Evolutionary conservation across 306 rosid genomes (phyloP).

Genomic region (Cicer judaicum): DNA sequence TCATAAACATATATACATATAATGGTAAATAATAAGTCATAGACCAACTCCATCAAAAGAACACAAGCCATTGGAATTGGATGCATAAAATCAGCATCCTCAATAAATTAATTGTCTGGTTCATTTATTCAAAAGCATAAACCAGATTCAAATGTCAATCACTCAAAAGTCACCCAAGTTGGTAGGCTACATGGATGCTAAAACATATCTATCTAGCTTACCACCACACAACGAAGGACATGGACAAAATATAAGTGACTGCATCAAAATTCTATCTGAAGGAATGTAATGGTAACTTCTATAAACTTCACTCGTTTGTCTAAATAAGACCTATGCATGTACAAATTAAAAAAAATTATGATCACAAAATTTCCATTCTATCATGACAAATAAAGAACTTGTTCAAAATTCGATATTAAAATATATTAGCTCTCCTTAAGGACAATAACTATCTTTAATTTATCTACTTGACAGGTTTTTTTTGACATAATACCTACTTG

Average conservation of each 20-base stretch:
- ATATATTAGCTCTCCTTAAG: conserved; percentile 15
- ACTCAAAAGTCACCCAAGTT: conserved; percentile 23
- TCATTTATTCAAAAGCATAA: not conserved
- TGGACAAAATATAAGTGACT: conserved; percentile 4
- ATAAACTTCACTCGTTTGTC: conserved; percentile 11
- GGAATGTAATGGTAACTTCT: not conserved
- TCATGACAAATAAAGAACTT: conserved; percentile 2
- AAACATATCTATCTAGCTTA: conserved; percentile 22
- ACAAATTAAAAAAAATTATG: not conserved
- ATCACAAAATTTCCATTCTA: not conserved
- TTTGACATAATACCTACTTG: not conserved
- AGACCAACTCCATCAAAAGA: conserved; percentile 21
- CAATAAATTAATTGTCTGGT: conserved; percentile 11
- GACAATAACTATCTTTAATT: conserved; percentile 17
- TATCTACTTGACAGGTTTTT: conserved; percentile 8
- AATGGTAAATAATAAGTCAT: conserved; percentile 10
- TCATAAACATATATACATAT: not conserved
- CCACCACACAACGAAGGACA: conserved; percentile 10
- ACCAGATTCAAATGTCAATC: conserved; percentile 30
- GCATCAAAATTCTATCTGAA: conserved; percentile 30
- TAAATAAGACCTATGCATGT: conserved; percentile 25
- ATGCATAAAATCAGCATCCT: conserved; percentile 11
- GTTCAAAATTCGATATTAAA: conserved; percentile 21
- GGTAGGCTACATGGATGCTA: conserved; percentile 1
- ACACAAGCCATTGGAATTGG: not conserved